Evolutionary conservation across 78 protist species (phyloP), one percentile per base, ranked within the genome.

Genomic region (Dictyostelium brefeldianum): DNA sequence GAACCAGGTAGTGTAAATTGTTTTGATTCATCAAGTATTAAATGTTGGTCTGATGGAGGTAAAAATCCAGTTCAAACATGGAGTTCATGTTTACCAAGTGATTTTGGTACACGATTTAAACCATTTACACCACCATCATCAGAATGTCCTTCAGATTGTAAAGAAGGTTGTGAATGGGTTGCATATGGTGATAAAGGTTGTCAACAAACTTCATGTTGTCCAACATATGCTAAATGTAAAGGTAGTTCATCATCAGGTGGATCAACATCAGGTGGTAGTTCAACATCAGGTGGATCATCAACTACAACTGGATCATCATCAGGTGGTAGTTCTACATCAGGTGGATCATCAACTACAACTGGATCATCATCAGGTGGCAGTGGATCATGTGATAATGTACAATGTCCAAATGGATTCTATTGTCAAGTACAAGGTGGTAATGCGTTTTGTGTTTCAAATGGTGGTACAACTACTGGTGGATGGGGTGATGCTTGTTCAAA

Each of bases 331-430:
- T 81, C 91, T 56, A 83, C 75, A 22, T 46, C 73, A 9, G 78
- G 81, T 27, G 47, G 82, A 4, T 3, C 8, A 8, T 4, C 48
- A 10, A n/a, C 81, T 74, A 73, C 81, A 1, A 17, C 53, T n/a
- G 83, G 82, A 48, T 53, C 59, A 9, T 18, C 12, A 70, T 18
- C n/a, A 48, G 81, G 81, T 48, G n/a, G n/a, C n/a, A n/a, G n/a
- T n/a, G 64, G 81, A 18, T 9, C 81, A 18, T 50, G 56, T 51
- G 48, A 64, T 48, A 48, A 48, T 75, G 29, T 54, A 5, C 36
- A 48, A 75, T 75, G 81, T 48, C 81, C 81, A 75, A 48, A 43
- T 31, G 80, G 81, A 41, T 75, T 25, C 81, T 8, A 20, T 22
- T 75, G 81, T 7, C 48, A 75, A 25, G n/a, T 20, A 4, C 81